Percentiles rank a stretch among this genome's conserved stretches.
Conservation (phyloP, 495 filamentous ascomycete genomes). For the Penicillium crystallinum region DNA sequence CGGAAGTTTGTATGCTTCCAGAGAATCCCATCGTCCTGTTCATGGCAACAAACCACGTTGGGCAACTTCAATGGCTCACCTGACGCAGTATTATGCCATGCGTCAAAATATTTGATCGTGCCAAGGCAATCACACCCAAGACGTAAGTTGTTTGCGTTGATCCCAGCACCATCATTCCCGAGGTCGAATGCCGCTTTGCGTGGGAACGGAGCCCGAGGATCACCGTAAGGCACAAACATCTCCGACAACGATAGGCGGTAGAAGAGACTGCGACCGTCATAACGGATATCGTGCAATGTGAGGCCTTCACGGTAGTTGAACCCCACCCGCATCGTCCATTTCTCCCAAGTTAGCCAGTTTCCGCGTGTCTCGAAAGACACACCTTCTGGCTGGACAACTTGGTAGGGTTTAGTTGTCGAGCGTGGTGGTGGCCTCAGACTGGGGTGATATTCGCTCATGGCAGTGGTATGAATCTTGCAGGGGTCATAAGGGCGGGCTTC, state of each 20-base stretch:
- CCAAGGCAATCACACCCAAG: slow-evolving; percentile 61
- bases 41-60: slow-evolving; percentile 61
- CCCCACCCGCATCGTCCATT: slow-evolving; percentile 60
- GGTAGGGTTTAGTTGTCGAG: slow-evolving; percentile 65
- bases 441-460: slow-evolving; percentile 58
- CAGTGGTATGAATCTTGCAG: slow-evolving; percentile 38
- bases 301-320: slow-evolving; percentile 63
- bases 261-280: slow-evolving; percentile 61
- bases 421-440: slow-evolving; percentile 47
- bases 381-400: slow-evolving; percentile 73
- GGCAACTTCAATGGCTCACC: slow-evolving; percentile 48
- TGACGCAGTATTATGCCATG: slow-evolving; percentile 44
- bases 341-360: slow-evolving; percentile 53
- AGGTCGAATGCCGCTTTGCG: slow-evolving; percentile 68
- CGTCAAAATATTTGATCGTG: slow-evolving; percentile 58
- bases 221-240: slow-evolving; percentile 64
- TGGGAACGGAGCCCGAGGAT: slow-evolving; percentile 59
- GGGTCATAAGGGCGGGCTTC: slow-evolving; percentile 21
- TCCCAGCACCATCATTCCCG: slow-evolving; percentile 60
- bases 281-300: slow-evolving; percentile 59
- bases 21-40: slow-evolving; percentile 60
- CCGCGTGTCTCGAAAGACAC: slow-evolving; percentile 51
- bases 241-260: slow-evolving; percentile 70
- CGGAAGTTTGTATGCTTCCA: slow-evolving; percentile 71
- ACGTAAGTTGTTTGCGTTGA: slow-evolving; percentile 60